Conservation (phyloP, 805 yeast genomes). For the Pichia sporocuriosa region DNA sequence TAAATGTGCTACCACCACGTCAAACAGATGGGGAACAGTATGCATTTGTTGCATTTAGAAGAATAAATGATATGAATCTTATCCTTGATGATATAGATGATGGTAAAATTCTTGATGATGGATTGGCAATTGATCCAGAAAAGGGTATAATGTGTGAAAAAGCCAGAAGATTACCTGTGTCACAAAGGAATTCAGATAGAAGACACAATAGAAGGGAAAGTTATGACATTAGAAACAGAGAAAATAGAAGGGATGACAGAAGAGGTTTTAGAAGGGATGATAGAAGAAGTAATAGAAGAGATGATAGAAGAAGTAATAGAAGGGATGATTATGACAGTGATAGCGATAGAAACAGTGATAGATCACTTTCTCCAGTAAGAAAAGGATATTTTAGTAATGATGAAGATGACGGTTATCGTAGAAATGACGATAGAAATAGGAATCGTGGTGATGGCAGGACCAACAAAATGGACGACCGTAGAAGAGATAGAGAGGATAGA, state of each 20-base stretch:
- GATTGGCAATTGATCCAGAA: slow-evolving; percentile 35
- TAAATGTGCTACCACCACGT: slow-evolving; percentile 59
- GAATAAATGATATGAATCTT: slow-evolving; percentile 44
- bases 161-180: slow-evolving; percentile 49
- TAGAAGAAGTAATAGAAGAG: slow-evolving; percentile 14
- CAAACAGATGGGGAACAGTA: slow-evolving; percentile 51
- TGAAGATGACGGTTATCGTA: not conserved
- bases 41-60: slow-evolving; percentile 57
- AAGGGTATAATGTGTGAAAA: slow-evolving; percentile 43
- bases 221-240: slow-evolving; percentile 8
- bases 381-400: slow-evolving; percentile 4
- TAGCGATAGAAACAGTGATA: not conserved
- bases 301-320: not conserved
- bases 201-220: slow-evolving; percentile 1
- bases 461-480: not conserved
- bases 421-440: slow-evolving; percentile 6
- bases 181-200: slow-evolving; percentile 4
- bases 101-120: slow-evolving; percentile 17
- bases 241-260: slow-evolving; percentile 11
- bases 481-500: slow-evolving; percentile 1
- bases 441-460: slow-evolving; percentile 3
- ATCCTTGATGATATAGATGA: slow-evolving; percentile 43
- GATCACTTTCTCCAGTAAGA: not conserved
- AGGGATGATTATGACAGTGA: not conserved
- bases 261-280: slow-evolving; percentile 11